These are phyloP conservation scores for Gracilariopsis chorda DNA, from an alignment of 23 red algal genomes.

Conservation along the genomic window DNA sequence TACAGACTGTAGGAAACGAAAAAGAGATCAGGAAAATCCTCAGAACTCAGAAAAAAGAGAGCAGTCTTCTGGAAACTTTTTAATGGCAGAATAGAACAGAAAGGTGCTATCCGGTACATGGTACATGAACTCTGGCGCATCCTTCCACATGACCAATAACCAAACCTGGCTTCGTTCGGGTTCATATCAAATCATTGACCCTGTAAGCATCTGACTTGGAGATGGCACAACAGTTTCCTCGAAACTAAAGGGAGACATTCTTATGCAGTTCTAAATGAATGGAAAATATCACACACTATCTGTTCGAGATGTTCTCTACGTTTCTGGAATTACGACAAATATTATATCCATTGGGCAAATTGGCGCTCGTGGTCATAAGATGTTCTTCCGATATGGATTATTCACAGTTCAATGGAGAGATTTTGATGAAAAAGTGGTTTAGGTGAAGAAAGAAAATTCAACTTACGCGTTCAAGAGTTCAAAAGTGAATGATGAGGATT, in stretches of 20 bases:
- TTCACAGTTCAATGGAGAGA: background rate
- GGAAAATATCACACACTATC: background rate
- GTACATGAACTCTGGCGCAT: slow-evolving; percentile 8
- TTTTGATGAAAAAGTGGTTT: background rate
- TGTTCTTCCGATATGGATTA: background rate
- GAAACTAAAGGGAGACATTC: background rate
- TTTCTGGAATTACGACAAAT: background rate
- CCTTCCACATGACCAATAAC: slow-evolving; percentile 1
- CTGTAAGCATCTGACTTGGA: background rate
- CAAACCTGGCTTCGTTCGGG: background rate
- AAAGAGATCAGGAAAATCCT: background rate
- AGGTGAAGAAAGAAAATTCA: background rate
- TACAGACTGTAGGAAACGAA: background rate
- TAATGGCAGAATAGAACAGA: background rate
- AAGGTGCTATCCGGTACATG: background rate
- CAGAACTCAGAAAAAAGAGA: background rate
- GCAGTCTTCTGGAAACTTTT: background rate
- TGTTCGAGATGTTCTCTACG: background rate
- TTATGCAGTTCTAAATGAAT: background rate
- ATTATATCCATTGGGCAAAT: background rate
- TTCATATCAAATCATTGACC: background rate
- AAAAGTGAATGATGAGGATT: background rate
- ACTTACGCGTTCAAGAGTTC: background rate
- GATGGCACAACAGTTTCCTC: background rate
- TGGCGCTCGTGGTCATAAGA: background rate